Evolutionary conservation across 306 rosid genomes (phyloP), one percentile per base, ranked within the genome.

Genomic region (Psophocarpus tetragonolobus): DNA sequence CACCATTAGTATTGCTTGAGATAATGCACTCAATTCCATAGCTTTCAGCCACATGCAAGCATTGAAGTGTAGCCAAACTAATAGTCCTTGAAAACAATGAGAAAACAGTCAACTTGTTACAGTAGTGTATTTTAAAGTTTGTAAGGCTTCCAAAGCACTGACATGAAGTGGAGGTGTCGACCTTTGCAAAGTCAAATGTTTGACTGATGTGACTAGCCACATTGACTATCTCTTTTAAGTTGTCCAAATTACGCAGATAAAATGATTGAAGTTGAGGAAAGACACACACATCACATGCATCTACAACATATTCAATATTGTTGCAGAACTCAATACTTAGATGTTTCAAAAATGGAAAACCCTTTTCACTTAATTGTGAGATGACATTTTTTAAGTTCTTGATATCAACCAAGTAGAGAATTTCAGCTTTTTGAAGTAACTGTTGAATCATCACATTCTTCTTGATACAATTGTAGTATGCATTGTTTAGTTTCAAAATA

Each of bases 231-330:
- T 24, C 72, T 71, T 50, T 70, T 6, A 79, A 70, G 15, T 36
- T 35, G 2, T 70, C 71, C 54, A 79, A 23, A 23, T 51, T 69
- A 6, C 39, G 5, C 0, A 79, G 53, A 32, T 53, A 60, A 23
- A 79, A 21, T 71, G 72, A 79, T 5, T 45, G 54, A 47, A 71
- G 42, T 21, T 30, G 71, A 1, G 72, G 77, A 54, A 79, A 79
- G 41, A 21, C 30, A n/a, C 42, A 60, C 21, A 12, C 30, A 15
- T 26, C 66, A 48, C 44, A 26, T 26, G 5, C 50, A 69, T 82
- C 69, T 0, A 32, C 45, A 3, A 76, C 20, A 61, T 82, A 76
- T 41, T 69, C 64, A 24, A 82, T 5, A 50, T 61, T 24, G 57
- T 58, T 47, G 71, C 85, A 75, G 21, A 14, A 38, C 5, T 29